These are phyloP conservation scores for Sherardia arvensis DNA, from an alignment of 257 asterid genomes.

Conservation along the genomic window DNA sequence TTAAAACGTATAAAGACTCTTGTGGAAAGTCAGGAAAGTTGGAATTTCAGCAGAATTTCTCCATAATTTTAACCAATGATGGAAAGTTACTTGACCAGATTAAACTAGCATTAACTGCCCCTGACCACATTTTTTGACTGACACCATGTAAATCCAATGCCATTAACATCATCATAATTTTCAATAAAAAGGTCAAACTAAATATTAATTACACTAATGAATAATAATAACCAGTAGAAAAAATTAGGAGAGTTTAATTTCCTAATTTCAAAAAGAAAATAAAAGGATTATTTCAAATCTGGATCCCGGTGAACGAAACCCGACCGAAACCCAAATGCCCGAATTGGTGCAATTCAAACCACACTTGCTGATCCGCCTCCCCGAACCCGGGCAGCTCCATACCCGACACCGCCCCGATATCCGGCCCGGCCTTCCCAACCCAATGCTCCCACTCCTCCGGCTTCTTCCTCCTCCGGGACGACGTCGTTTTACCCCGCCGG, in stretches of 20 bases:
- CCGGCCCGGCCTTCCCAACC: constrained; percentile 20
- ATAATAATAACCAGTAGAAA: background rate
- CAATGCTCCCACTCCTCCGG: constrained; percentile 2
- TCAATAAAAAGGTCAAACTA: background rate
- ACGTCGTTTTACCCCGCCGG: constrained; percentile 17
- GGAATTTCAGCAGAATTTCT: no score
- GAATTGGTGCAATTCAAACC: constrained; percentile 55
- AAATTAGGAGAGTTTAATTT: background rate
- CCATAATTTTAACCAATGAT: background rate
- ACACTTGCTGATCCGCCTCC: constrained; percentile 41
- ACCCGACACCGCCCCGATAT: constrained; percentile 8
- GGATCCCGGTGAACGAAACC: constrained; percentile 70
- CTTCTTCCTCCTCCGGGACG: background rate
- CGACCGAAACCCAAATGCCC: constrained; percentile 91
- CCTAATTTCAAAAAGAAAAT: background rate
- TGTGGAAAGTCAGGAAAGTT: no score
- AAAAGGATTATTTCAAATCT: constrained; percentile 13
- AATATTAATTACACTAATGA: background rate
- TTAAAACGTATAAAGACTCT: no score
- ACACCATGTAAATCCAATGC: background rate
- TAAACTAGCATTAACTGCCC: background rate
- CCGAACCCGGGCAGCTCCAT: constrained; percentile 20
- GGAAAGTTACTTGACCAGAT: background rate
- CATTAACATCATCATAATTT: constrained; percentile 4
- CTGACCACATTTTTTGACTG: background rate